Base-by-base conservation (phyloP, 2,329 filamentous ascomycete genomes). In the Fusarium continuum region DNA sequence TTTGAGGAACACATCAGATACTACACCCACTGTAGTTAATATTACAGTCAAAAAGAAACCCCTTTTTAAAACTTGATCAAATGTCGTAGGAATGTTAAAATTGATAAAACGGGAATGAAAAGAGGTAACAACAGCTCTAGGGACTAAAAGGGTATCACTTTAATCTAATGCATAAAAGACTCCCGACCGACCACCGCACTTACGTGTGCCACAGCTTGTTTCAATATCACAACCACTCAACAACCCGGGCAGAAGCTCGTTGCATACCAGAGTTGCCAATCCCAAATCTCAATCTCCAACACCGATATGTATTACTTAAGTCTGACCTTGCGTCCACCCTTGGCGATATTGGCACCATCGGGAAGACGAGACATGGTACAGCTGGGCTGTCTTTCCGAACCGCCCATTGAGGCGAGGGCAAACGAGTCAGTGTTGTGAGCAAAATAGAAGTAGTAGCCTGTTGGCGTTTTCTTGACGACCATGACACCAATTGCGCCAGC, bases 401-500 rank as follows among this genome's bases (percentile, higher is more conserved):
- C 91, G 31, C 90, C 87, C 91, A 98, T 96, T 4, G 92, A 96
- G 2, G 93, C 92, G 48, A 99, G 79, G 6, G 93, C 93, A 80
- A 90, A 89, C 2, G 85, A 88, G 74, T 98, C 94, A 1, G 95
- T 99, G 73, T 98, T 99, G 81, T 99, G 95, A 2, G 91, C 93
- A 79, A 96, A 99, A 76, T 94, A 94, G 46, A 99, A 85, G 72
- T 91, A 92, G 64, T 92, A 87, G 2, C 92, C 93, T 19, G 85
- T 82, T 11, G 80, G 82, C 1, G 86, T 89, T 79, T 93, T 95
- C 79, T 98, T 98, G 70, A 97, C 91, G 1, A 88, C 88, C 80
- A 99, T 88, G 55, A 97, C 86, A 3, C 95, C 95, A 70, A 99
- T 96, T 25, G 94, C 93, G 4, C 91, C 92, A n/a, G 87, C 83